A percentile compares a stretch with the other conserved stretches of the same genome.
phyloP scores from a whole-genome alignment of 2,329 filamentous ascomycete species.

The Cladobotryum mycophilum region DNA sequence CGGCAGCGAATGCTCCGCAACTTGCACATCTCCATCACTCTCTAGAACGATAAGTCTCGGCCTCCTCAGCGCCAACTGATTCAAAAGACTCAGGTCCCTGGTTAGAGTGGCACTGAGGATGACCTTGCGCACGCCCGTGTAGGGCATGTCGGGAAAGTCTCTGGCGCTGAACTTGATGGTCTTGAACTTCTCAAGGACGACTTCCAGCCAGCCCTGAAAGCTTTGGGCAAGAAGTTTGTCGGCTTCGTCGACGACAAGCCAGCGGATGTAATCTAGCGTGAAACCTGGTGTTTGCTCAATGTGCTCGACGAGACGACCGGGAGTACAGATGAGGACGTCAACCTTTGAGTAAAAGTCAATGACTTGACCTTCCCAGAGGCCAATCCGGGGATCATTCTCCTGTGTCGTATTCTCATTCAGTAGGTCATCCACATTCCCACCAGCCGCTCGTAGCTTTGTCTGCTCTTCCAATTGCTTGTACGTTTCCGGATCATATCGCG shows the following conservation, averaged over 20 bases:
- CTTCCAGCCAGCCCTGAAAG: conserved; percentile 83
- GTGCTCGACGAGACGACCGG: conserved; percentile 87
- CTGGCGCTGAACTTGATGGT: conserved; percentile 42
- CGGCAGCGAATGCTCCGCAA: conserved; percentile 52
- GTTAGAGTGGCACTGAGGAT: conserved; percentile 92
- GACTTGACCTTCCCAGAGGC: conserved; percentile 44
- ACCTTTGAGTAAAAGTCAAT: conserved; percentile 63
- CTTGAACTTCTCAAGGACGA: conserved; percentile 59
- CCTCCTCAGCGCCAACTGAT: conserved; percentile 62
- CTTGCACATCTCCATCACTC: conserved; percentile 39
- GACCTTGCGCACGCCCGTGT: conserved; percentile 64
- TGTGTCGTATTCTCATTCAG: conserved; percentile 13
- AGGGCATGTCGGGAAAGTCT: conserved; percentile 47
- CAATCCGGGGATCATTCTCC: conserved; percentile 25
- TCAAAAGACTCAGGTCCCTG: conserved; percentile 72
- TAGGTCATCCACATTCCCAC: conserved; percentile 14
- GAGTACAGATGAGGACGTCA: conserved; percentile 86
- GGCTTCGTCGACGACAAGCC: conserved; percentile 90
- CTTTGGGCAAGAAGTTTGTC: conserved; percentile 87
- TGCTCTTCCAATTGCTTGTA: conserved; percentile 31
- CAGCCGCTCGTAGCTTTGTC: conserved; percentile 3
- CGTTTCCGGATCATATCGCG: conserved; percentile 57
- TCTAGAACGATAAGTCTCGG: conserved; percentile 75
- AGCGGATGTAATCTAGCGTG: conserved; percentile 68
- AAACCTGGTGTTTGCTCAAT: conserved; percentile 80